A percentile compares a stretch with the other conserved stretches of the same genome.
These are phyloP conservation scores for Diplotaxis tenuifolia DNA, from an alignment of 345 rosid genomes.

Conservation along the genomic window DNA sequence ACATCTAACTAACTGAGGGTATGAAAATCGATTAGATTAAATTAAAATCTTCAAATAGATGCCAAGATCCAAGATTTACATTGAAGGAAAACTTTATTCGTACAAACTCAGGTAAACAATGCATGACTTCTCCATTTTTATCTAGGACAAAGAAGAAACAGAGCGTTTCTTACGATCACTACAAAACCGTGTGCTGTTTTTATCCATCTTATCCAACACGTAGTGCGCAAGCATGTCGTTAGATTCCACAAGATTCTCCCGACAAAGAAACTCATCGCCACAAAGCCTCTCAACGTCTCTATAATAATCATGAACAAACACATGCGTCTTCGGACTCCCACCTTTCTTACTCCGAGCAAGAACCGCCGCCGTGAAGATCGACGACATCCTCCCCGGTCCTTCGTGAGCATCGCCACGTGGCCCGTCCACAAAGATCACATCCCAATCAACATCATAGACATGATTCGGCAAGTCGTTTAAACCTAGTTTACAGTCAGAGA, in stretches of 20 bases:
- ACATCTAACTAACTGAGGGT: not conserved
- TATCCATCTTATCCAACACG: constrained; percentile 76
- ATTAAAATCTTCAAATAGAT: not conserved
- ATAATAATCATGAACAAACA: constrained; percentile 84
- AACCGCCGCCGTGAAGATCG: constrained; percentile 91
- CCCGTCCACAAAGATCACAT: constrained; percentile 85
- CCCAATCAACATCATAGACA: constrained; percentile 95
- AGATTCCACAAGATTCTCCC: constrained; percentile 67
- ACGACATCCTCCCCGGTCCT: constrained; percentile 79
- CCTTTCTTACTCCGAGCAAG: constrained; percentile 82
- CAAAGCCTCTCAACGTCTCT: constrained; percentile 71
- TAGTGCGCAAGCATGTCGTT: constrained; percentile 79
- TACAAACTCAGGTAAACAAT: constrained; percentile 36
- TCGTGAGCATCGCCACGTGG: constrained; percentile 74
- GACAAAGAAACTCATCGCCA: constrained; percentile 85
- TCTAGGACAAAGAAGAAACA: constrained; percentile 12
- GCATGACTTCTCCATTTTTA: not conserved
- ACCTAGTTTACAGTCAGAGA: constrained; percentile 86
- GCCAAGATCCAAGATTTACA: not conserved
- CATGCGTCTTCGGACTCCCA: constrained; percentile 70
- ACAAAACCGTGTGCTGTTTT: constrained; percentile 43
- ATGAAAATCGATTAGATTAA: not conserved
- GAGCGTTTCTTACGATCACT: constrained; percentile 34
- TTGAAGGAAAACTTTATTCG: not conserved
- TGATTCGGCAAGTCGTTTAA: constrained; percentile 90